phyloP scores from a whole-genome alignment of 108 stramenopile genomes.

The Pseudonitzschia multistriata region DNA sequence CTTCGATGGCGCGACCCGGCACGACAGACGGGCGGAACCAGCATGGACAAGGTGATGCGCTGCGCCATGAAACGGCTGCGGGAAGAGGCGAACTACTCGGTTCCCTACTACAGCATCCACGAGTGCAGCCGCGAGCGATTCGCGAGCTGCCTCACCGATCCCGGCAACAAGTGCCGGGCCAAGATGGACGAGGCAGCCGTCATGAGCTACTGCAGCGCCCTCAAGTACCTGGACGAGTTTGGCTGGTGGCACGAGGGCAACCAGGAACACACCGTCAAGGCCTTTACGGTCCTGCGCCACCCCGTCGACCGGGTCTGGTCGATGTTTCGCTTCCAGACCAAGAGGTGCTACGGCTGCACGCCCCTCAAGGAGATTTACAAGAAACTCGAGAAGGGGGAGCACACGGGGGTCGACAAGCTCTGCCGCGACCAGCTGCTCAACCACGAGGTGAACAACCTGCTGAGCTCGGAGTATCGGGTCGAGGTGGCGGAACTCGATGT shows the following conservation, averaged over 20 bases:
- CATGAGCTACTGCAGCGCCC: constrained; percentile 72
- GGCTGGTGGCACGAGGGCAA: constrained; percentile 48
- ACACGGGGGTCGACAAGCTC: constrained; percentile 7
- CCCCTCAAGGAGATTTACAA: constrained; percentile 59
- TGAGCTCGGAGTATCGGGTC: constrained; percentile 27
- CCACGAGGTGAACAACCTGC: constrained; percentile 66
- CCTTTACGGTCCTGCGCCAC: constrained; percentile 70
- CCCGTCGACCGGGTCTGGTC: constrained; percentile 83
- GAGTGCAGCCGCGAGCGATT: constrained; percentile 43
- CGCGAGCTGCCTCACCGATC: constrained; percentile 23
- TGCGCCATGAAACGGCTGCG: constrained; percentile 54
- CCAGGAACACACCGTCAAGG: constrained; percentile 17
- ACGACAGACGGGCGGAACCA: constrained; percentile 63
- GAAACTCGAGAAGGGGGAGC: constrained; percentile 41
- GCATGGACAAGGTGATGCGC: constrained; percentile 46
- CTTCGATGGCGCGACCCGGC: constrained; percentile 41
- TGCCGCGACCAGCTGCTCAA: constrained; percentile 66
- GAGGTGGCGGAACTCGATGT: background rate
- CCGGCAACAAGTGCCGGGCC: constrained; percentile 17
- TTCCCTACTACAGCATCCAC: constrained; percentile 33
- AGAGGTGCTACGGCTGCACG: constrained; percentile 60
- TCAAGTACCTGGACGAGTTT: constrained; percentile 53
- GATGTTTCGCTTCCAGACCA: constrained; percentile 73
- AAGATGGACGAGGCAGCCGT: constrained; percentile 36
- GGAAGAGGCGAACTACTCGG: constrained; percentile 13